Evolutionary conservation across 2,329 filamentous ascomycete genomes (phyloP), one percentile per base, ranked within the genome.

Genomic region (Aspergillus floridensis): DNA sequence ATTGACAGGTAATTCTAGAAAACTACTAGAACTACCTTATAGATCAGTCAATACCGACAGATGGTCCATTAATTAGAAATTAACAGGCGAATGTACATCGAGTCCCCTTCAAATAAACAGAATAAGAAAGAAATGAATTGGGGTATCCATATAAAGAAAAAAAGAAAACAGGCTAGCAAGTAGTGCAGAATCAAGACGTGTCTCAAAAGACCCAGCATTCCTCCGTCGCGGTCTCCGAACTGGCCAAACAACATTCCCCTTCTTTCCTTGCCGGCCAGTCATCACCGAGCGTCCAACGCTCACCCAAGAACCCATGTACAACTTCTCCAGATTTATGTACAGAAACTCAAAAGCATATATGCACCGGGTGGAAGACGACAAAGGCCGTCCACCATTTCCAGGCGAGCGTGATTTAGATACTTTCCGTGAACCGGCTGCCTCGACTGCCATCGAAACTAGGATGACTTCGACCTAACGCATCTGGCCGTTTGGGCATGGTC

Each of bases 391-490:
- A 19, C 48, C 29, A 16, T 58, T 54, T 55, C 44, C 53, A 56
- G 55, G 51, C 46, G 14, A 58, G 26, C 26, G 49, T 51, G 29
- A 41, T 26, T 61, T 41, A 54, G 22, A 59, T 69, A 62, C 71
- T 72, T 63, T 75, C 78, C 19, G 75, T 77, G 62, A 80, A 80
- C 49, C 77, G 75, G 66, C 78, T 80, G 35, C 76, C 70, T 35
- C 77, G 74, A 64, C 78, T 80, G n/a, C 77, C 77, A 62, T 80
- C 77, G 49, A 72, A 72, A 57, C 75, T 75, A 5, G 74, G 69
- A 57, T 76, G 69, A 56, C 74, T 79, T 56, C 78, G 76, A 26
- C 78, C 78, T 24, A 80, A 61, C n/a, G 65, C 67, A 65, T 80
- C 78, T 24, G 73, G 69, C 49, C 68, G 70, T 53, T 68, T 65